phyloP scores from a whole-genome alignment of 2,329 filamentous ascomycete species.

The Alternaria gaisen region DNA sequence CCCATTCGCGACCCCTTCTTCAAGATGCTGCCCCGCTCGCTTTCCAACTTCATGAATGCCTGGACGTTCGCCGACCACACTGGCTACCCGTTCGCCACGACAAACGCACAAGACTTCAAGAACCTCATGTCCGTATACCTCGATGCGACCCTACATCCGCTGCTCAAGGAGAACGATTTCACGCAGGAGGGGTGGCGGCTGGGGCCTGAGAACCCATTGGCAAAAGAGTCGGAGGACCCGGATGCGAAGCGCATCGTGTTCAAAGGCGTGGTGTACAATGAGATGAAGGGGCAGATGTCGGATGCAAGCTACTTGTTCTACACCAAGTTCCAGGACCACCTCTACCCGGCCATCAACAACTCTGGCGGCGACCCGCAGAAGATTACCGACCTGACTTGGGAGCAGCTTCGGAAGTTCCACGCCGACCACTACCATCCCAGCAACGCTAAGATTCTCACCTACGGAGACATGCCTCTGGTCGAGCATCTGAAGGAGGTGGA shows the following conservation, averaged over 20 bases:
- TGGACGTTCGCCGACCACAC: slow-evolving; percentile 97
- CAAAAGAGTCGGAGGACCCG: slow-evolving; percentile 53
- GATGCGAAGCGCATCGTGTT: slow-evolving; percentile 80
- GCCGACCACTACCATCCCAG: slow-evolving; percentile 95
- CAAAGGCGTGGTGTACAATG: slow-evolving; percentile 98
- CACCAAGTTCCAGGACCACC: slow-evolving; percentile 91
- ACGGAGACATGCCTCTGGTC: slow-evolving; percentile 87
- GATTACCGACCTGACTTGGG: slow-evolving; percentile 93
- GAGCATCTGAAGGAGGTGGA: slow-evolving; percentile 84
- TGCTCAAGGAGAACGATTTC: slow-evolving; percentile 91
- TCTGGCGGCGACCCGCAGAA: slow-evolving; percentile 95
- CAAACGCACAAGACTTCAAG: slow-evolving; percentile 92
- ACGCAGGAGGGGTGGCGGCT: slow-evolving; percentile 97
- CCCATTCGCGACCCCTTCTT: slow-evolving; percentile 99
- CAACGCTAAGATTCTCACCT: slow-evolving; percentile 95
- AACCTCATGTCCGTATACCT: slow-evolving; percentile 97
- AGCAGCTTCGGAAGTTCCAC: slow-evolving; percentile 88
- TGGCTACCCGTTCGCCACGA: slow-evolving; percentile 97
- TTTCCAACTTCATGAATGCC: slow-evolving; percentile 99
- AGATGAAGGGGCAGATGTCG: slow-evolving; percentile 99
- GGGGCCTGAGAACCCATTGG: slow-evolving; percentile 83
- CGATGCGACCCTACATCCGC: slow-evolving; percentile 88
- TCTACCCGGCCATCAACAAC: slow-evolving; percentile 94
- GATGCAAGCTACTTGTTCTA: slow-evolving; percentile 97
- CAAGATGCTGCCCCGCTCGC: slow-evolving; percentile 96